Evolutionary conservation across 306 rosid species (phyloP).

Genomic region (Medicago lupulina): DNA sequence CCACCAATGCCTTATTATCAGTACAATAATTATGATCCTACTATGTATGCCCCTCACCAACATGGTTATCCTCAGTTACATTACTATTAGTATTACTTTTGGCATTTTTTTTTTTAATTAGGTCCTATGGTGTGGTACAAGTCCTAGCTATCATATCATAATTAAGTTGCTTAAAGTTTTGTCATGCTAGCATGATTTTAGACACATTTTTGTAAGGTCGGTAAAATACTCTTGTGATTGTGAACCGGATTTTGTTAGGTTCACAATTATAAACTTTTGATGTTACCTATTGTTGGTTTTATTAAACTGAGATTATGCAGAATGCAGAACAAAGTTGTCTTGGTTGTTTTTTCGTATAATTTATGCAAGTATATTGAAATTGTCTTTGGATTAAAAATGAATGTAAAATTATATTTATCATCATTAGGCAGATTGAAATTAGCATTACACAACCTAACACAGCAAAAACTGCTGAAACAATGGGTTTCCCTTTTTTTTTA

Average conservation of each 20-base stretch:
- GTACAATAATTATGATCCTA: not conserved
- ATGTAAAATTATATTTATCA: not conserved
- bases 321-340: not conserved
- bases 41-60: not conserved
- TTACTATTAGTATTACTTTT: not conserved
- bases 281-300: not conserved
- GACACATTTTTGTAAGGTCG: not conserved
- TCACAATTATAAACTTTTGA: not conserved
- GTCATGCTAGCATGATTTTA: not conserved
- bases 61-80: not conserved
- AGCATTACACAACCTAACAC: not conserved
- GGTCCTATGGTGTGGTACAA: not conserved
- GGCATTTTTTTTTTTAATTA: not conserved
- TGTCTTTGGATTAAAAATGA: not conserved
- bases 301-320: not conserved
- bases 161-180: not conserved
- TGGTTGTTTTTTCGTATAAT: not conserved
- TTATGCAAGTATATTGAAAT: not conserved
- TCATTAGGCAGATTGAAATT: not conserved
- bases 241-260: not conserved
- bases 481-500: not conserved
- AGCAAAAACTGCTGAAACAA: not conserved
- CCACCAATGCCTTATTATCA: not conserved
- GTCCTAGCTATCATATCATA: not conserved
- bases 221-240: not conserved